These are phyloP conservation scores for Clavispora carvajalis DNA, from an alignment of 805 yeast genomes.

Conservation along the genomic window DNA sequence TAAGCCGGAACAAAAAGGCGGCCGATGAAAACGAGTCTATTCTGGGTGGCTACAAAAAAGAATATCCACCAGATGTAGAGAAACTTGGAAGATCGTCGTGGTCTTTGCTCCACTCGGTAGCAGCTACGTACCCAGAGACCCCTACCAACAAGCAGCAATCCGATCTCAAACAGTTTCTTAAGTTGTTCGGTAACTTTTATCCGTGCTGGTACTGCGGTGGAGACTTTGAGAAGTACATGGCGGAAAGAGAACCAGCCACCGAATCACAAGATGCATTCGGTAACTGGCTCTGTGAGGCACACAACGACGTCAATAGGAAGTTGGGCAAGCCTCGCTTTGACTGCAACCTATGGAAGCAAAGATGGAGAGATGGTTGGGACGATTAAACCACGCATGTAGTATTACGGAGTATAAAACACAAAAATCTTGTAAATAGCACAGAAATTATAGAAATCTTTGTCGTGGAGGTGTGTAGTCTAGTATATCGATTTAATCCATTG, in stretches of 20 bases:
- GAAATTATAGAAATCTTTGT: background rate
- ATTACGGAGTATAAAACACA: background rate
- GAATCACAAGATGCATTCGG: conserved; percentile 75
- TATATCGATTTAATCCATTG: conserved; percentile 26
- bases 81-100: conserved; percentile 81
- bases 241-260: conserved; percentile 49
- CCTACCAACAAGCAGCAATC: conserved; percentile 60
- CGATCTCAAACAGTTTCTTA: conserved; percentile 67
- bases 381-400: conserved; percentile 19
- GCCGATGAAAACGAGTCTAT: conserved; percentile 12
- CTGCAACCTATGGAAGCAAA: conserved; percentile 82
- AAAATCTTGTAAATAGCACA: background rate
- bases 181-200: conserved; percentile 69
- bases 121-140: conserved; percentile 76
- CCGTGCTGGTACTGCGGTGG: conserved; percentile 94
- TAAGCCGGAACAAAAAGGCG: background rate
- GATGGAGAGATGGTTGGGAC: conserved; percentile 97
- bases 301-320: conserved; percentile 85
- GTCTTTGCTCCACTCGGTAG: conserved; percentile 87
- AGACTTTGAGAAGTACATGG: conserved; percentile 67
- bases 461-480: conserved; percentile 1
- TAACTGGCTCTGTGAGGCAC: conserved; percentile 91
- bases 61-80: conserved; percentile 84
- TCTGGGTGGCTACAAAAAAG: conserved; percentile 30
- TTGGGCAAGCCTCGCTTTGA: conserved; percentile 83